phyloP scores from a whole-genome alignment of 306 rosid species.

The Trichosanthes cucumerina region DNA sequence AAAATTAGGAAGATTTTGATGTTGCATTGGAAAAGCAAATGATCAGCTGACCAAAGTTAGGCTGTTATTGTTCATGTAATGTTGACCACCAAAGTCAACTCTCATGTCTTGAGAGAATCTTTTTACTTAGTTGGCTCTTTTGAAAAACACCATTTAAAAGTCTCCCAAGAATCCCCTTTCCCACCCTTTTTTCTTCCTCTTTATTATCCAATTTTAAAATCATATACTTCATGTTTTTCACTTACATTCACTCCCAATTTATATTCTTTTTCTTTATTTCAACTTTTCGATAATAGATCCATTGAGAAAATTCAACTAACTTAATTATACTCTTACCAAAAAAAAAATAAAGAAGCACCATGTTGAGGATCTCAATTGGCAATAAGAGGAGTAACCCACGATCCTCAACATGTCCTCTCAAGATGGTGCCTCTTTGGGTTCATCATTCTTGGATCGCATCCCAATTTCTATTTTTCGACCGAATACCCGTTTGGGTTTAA shows the following conservation, averaged over 20 bases:
- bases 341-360: no score
- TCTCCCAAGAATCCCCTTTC: background rate
- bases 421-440: no score
- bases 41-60: background rate
- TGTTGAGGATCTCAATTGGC: no score
- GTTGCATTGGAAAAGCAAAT: background rate
- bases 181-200: background rate
- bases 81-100: background rate
- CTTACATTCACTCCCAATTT: background rate
- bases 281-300: background rate
- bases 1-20: background rate
- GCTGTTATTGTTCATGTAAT: background rate
- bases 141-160: background rate
- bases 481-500: no score
- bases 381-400: no score
- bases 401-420: no score
- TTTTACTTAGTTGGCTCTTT: background rate
- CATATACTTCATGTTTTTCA: background rate
- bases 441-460: no score
- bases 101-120: slow-evolving; percentile 3
- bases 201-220: background rate
- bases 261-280: background rate
- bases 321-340: no score
- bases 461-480: no score
- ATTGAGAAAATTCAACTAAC: background rate